Percentiles rank a stretch among this genome's conserved stretches.
Evolutionary conservation across 148 eudicot species (phyloP).

Genomic region (Polygonum maritimum): DNA sequence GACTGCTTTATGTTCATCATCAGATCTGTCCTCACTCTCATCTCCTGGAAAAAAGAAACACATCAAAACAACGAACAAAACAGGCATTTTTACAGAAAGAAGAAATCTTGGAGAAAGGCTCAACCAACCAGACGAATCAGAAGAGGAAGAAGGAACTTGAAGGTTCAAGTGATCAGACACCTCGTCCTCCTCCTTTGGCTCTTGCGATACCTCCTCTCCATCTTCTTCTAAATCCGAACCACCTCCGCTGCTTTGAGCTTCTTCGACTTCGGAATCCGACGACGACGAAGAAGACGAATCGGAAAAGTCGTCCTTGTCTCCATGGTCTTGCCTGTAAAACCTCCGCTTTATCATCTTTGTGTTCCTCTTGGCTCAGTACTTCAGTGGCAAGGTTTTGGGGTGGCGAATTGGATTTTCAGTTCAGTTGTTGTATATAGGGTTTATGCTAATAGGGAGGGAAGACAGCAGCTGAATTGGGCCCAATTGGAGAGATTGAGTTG

Average conservation of each 20-base stretch:
- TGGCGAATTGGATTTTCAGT: background rate
- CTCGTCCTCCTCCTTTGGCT: background rate
- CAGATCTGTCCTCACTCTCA: slow-evolving; percentile 82
- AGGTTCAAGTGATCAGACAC: slow-evolving; percentile 5
- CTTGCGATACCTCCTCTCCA: slow-evolving; percentile 12
- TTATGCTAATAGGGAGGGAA: background rate
- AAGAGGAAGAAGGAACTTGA: slow-evolving; percentile 27
- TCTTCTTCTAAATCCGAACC: slow-evolving; percentile 19
- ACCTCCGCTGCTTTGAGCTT: slow-evolving; percentile 30
- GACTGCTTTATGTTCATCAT: slow-evolving; percentile 47
- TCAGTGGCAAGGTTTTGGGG: background rate
- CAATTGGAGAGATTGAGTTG: background rate
- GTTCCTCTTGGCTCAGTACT: background rate
- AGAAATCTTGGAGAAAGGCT: slow-evolving; percentile 3
- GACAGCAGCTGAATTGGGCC: background rate
- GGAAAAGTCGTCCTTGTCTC: slow-evolving; percentile 42
- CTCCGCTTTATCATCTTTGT: slow-evolving; percentile 69
- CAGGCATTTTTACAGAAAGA: background rate
- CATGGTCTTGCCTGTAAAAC: slow-evolving; percentile 64
- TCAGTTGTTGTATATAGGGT: background rate
- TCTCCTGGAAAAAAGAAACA: slow-evolving; percentile 36
- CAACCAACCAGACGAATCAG: slow-evolving; percentile 39
- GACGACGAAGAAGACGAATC: slow-evolving; percentile 59
- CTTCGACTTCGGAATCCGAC: slow-evolving; percentile 55
- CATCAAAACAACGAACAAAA: background rate